Percentiles rank a stretch among this genome's conserved stretches.
These are phyloP conservation scores for Boletales sp. DNA, from an alignment of 768 basidiomycete species.

Conservation along the genomic window DNA sequence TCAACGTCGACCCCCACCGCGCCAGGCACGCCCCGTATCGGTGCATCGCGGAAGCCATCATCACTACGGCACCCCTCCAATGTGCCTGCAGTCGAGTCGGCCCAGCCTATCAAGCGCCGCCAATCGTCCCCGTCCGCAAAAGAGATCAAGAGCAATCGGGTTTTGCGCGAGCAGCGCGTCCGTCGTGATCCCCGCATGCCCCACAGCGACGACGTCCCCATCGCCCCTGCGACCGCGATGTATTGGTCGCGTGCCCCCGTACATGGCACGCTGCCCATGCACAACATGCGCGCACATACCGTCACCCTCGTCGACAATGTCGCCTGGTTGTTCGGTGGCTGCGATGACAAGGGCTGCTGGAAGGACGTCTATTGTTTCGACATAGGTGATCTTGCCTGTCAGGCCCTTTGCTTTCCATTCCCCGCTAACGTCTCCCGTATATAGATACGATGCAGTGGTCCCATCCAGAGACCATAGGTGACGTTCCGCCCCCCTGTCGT, in stretches of 20 bases:
- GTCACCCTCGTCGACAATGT: slow-evolving; percentile 79
- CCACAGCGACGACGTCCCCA: slow-evolving; percentile 54
- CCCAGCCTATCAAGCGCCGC: slow-evolving; percentile 24
- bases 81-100: slow-evolving; percentile 20
- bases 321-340: slow-evolving; percentile 89
- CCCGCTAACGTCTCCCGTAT: not conserved
- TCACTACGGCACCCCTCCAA: slow-evolving; percentile 30
- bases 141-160: slow-evolving; percentile 17
- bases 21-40: slow-evolving; percentile 25
- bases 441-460: slow-evolving; percentile 90
- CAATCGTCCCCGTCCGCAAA: slow-evolving; percentile 28
- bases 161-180: slow-evolving; percentile 30
- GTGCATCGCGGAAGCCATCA: slow-evolving; percentile 29
- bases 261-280: slow-evolving; percentile 63
- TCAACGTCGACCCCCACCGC: slow-evolving; percentile 12
- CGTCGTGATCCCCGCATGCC: slow-evolving; percentile 57
- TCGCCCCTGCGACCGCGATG: slow-evolving; percentile 71
- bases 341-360: slow-evolving; percentile 73
- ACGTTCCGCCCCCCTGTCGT: slow-evolving; percentile 75
- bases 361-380: slow-evolving; percentile 84
- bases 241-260: slow-evolving; percentile 86
- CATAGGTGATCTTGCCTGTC: slow-evolving; percentile 47
- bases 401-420: not conserved
- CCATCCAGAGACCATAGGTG: slow-evolving; percentile 72
- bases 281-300: slow-evolving; percentile 76